A percentile compares a stretch with the other conserved stretches of the same genome.
These are phyloP conservation scores for Eucalyptus erythrocorys DNA, from an alignment of 345 rosid species.

Conservation along the genomic window DNA sequence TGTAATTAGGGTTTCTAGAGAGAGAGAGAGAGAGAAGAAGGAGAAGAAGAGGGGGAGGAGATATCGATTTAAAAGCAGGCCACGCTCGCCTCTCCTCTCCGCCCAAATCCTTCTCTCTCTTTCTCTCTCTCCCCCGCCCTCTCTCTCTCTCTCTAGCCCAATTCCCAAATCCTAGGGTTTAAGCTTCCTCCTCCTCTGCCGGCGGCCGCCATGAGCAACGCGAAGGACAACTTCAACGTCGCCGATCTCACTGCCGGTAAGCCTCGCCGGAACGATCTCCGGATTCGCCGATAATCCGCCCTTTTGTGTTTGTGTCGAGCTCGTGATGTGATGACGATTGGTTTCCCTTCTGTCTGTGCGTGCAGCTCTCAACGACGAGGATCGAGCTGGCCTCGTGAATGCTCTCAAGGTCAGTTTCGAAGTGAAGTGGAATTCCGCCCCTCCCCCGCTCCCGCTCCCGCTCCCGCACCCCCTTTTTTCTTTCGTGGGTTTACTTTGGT, in stretches of 20 bases:
- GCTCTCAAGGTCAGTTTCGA: slow-evolving; percentile 54
- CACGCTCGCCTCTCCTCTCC: not conserved
- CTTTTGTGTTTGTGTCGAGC: not conserved
- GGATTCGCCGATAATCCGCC: not conserved
- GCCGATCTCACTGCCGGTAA: slow-evolving; percentile 68
- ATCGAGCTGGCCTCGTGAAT: slow-evolving; percentile 71
- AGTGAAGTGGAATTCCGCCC: not conserved
- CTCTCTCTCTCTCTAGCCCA: not conserved
- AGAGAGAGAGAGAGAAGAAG: not conserved
- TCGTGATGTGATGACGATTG: not conserved
- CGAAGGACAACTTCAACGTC: slow-evolving; percentile 51
- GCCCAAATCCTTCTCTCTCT: not conserved
- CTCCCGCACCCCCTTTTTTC: not conserved
- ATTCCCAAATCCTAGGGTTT: slow-evolving; percentile 41
- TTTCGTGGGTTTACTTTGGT: not conserved
- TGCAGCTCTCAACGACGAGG: slow-evolving; percentile 57
- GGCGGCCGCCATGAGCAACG: slow-evolving; percentile 38
- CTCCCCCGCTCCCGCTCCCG: no score
- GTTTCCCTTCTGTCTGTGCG: not conserved
- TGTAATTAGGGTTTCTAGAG: not conserved
- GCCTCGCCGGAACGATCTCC: not conserved
- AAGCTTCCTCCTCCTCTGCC: slow-evolving; percentile 1
- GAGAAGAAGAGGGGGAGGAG: not conserved
- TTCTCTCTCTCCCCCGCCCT: not conserved
- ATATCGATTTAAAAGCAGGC: not conserved